These are phyloP conservation scores for Aspergillus taichungensis DNA, from an alignment of 495 filamentous ascomycete genomes.

Conservation along the genomic window DNA sequence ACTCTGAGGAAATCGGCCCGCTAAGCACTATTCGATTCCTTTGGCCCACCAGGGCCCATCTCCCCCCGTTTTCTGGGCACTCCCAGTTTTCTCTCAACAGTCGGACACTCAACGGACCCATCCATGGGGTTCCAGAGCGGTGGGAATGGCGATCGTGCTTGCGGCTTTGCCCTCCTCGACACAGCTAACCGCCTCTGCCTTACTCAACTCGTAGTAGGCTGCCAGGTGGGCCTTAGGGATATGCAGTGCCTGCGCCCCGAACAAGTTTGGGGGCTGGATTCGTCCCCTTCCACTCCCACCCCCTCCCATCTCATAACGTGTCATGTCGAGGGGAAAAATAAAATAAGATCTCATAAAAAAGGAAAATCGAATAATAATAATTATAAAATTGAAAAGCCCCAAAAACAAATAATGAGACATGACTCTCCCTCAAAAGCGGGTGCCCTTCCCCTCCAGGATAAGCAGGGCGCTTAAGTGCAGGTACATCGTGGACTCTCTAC, in stretches of 20 bases:
- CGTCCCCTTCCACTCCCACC: conserved; percentile 2
- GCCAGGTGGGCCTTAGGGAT: conserved; percentile 13
- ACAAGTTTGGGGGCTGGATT: conserved; percentile 18
- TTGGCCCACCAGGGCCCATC: too few relatives aligned
- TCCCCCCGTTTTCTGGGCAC: too few relatives aligned
- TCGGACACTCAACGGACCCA: conserved; percentile 1
- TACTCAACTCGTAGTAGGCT: too few relatives aligned
- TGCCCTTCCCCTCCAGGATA: conserved; percentile 6
- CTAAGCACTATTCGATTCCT: too few relatives aligned
- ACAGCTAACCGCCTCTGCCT: background rate
- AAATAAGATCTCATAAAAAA: too few relatives aligned
- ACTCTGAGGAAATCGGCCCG: too few relatives aligned
- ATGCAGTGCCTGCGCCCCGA: conserved; percentile 24
- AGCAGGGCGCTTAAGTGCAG: conserved; percentile 36
- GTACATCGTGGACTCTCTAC: conserved; percentile 27
- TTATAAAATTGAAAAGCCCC: too few relatives aligned
- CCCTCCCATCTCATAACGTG: background rate
- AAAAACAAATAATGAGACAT: conserved; percentile 3
- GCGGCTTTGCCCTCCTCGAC: conserved; percentile 12
- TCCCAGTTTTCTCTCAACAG: too few relatives aligned
- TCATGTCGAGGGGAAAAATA: conserved; percentile 6
- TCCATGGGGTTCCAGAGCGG: conserved; percentile 16
- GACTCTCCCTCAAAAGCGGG: conserved; percentile 9
- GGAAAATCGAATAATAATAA: too few relatives aligned
- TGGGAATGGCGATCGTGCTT: conserved; percentile 14